Base-by-base conservation (phyloP, 768 basidiomycete genomes). In the Rhizopogon roseolus region DNA sequence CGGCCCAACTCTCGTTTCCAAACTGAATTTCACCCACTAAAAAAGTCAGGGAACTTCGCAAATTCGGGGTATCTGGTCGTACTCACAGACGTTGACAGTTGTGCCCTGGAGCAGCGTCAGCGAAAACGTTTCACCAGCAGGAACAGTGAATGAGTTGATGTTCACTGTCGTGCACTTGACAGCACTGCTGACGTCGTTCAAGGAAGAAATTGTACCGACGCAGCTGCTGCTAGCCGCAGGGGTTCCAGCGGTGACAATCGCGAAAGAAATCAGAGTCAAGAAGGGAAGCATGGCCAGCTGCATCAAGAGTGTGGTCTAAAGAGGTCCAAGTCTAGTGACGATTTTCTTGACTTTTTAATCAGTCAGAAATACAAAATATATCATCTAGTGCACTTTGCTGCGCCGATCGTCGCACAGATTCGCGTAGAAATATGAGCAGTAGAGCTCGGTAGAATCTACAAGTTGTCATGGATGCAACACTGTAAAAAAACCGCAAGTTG, bases 1-100 rank as follows among this genome's bases (percentile, higher is more conserved):
- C 83, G 0, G 61, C 67, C 82, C 81, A 83, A 39, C 61, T 76
- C 51, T 62, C 8, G 45, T 77, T 78, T 6, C 76, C 82, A 62
- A 88, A 86, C 22, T 64, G 58, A 42, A 87, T 73, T 32, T 86
- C 76, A 16, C 85, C 85, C 56, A 73, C 81, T 85, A 29, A n/a
- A 39, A 41, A 27, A 50, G 37, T 55, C 38, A 50, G 37, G 29
- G 4, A 13, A 40, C 11, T 17, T 0, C 29, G 29, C 17, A 57
- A 8, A 25, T n/a, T 13, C 14, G 10, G 27, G 14, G 10, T 5
- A 41, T 8, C 5, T 9, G 32, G n/a, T 36, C 25, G 28, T 17
- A 68, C 80, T 62, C 58, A 84, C 83, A 65, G 66, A 86, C 66
- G 46, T 79, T 84, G 55, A 87, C 85, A 4, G 74, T 82, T 2